Percentiles rank a stretch among this genome's conserved stretches.
These are phyloP conservation scores for Xenoacremonium recifei DNA, from an alignment of 2,329 filamentous ascomycete species.

Conservation along the genomic window DNA sequence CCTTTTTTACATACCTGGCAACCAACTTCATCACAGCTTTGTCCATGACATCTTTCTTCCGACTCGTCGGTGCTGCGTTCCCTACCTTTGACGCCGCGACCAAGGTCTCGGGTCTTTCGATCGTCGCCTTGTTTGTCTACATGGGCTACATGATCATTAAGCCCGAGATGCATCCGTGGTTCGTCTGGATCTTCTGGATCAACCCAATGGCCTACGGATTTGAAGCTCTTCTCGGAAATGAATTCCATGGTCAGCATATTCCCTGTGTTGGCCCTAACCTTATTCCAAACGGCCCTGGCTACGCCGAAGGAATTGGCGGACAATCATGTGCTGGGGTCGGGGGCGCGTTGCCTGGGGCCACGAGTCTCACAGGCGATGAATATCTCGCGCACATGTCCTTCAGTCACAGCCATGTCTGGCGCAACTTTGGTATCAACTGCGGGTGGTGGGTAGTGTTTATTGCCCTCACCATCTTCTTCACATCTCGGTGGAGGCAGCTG, in stretches of 20 bases:
- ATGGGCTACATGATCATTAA: conserved; percentile 63
- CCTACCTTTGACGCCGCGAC: conserved; percentile 57
- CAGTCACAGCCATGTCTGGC: conserved; percentile 51
- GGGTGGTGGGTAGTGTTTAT: conserved; percentile 62
- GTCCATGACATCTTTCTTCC: conserved; percentile 59
- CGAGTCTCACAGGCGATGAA: conserved; percentile 53
- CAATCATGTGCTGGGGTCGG: conserved; percentile 58
- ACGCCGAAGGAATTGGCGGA: conserved; percentile 37
- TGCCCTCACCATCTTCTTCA: conserved; percentile 56
- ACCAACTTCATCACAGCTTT: conserved; percentile 43
- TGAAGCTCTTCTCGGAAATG: conserved; percentile 66
- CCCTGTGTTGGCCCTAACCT: conserved; percentile 49
- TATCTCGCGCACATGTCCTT: conserved; percentile 58
- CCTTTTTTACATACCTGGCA: conserved; percentile 63
- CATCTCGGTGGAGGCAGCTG: conserved; percentile 53
- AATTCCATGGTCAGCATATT: conserved; percentile 60
- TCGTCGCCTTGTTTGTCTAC: conserved; percentile 58
- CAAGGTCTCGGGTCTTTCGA: conserved; percentile 51
- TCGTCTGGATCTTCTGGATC: conserved; percentile 63
- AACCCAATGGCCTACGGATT: conserved; percentile 70
- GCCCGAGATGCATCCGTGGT: conserved; percentile 59
- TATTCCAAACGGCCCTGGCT: conserved; percentile 49
- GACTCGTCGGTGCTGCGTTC: conserved; percentile 54
- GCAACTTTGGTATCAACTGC: conserved; percentile 62
- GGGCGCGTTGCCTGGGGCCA: conserved; percentile 50